These are phyloP conservation scores for Alternaria metachromatica DNA, from an alignment of 2,329 filamentous ascomycete genomes.

Conservation along the genomic window DNA sequence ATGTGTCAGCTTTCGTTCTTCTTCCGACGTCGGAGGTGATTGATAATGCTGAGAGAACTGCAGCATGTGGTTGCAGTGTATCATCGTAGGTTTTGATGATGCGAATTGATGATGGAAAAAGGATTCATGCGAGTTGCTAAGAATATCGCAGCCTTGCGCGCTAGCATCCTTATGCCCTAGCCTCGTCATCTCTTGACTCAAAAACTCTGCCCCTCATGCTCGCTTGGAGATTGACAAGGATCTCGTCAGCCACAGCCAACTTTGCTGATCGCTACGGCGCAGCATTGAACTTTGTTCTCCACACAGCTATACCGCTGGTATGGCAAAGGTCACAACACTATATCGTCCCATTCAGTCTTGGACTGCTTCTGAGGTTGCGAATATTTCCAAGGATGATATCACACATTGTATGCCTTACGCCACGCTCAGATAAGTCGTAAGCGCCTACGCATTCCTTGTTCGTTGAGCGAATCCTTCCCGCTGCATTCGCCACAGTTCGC, in stretches of 20 bases:
- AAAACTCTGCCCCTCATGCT: slow-evolving; percentile 16
- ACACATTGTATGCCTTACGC: not conserved
- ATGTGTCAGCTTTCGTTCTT: slow-evolving; percentile 1
- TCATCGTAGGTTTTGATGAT: not conserved
- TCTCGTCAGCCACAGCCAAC: not conserved
- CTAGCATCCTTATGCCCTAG: not conserved
- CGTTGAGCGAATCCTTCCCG: slow-evolving; percentile 20
- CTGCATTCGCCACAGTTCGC: slow-evolving; percentile 19
- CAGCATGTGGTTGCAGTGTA: not conserved
- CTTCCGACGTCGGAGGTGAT: not conserved
- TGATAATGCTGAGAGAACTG: not conserved
- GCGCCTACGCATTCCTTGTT: slow-evolving; percentile 10
- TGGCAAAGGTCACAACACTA: not conserved
- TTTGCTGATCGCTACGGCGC: slow-evolving; percentile 3
- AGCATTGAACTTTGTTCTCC: slow-evolving; percentile 1
- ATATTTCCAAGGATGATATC: not conserved
- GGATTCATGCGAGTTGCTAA: slow-evolving; percentile 4
- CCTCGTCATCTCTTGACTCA: not conserved
- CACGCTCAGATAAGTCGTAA: slow-evolving; percentile 1
- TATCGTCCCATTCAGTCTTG: not conserved
- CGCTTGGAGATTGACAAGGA: slow-evolving; percentile 8
- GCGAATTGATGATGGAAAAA: not conserved
- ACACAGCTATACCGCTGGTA: not conserved
- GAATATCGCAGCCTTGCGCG: slow-evolving; percentile 1
- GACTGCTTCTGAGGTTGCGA: not conserved